Conservation (phyloP, 1,284 basidiomycete genomes). For the Sporisorium graminicola region DNA sequence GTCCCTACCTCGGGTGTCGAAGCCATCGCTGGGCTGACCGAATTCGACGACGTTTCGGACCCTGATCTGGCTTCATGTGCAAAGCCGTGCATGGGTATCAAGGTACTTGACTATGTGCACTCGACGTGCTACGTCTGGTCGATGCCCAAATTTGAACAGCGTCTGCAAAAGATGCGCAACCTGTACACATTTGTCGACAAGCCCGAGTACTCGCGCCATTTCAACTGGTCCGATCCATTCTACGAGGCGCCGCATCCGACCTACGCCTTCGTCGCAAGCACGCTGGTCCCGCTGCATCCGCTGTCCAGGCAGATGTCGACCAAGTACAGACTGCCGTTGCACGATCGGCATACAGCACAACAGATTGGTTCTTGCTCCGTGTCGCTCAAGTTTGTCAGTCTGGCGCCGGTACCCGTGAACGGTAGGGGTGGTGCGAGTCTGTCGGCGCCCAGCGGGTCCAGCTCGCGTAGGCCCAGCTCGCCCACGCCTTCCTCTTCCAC, state of each 20-base stretch:
- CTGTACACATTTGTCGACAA: constrained; percentile 90
- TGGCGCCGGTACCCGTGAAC: constrained; percentile 29
- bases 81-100: constrained; percentile 84
- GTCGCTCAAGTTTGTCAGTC: constrained; percentile 59
- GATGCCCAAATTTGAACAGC: constrained; percentile 85
- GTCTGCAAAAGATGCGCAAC: constrained; percentile 92
- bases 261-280: constrained; percentile 81
- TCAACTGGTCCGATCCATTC: constrained; percentile 92
- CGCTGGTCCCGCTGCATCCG: constrained; percentile 83
- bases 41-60: constrained; percentile 80
- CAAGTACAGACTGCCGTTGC: constrained; percentile 55
- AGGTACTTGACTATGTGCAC: constrained; percentile 76
- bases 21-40: constrained; percentile 81
- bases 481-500: constrained; percentile 34
- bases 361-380: constrained; percentile 51
- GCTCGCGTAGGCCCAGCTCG: constrained; percentile 27
- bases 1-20: constrained; percentile 86
- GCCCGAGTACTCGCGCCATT: constrained; percentile 82
- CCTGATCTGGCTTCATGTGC: constrained; percentile 49
- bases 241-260: constrained; percentile 75
- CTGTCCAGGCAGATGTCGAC: constrained; percentile 76
- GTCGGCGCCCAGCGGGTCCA: constrained; percentile 25
- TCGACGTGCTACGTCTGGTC: constrained; percentile 77
- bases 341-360: constrained; percentile 40
- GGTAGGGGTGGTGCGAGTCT: constrained; percentile 16